Evolutionary conservation across 768 basidiomycete species (phyloP).

Genomic region (Auricularia cornea): DNA sequence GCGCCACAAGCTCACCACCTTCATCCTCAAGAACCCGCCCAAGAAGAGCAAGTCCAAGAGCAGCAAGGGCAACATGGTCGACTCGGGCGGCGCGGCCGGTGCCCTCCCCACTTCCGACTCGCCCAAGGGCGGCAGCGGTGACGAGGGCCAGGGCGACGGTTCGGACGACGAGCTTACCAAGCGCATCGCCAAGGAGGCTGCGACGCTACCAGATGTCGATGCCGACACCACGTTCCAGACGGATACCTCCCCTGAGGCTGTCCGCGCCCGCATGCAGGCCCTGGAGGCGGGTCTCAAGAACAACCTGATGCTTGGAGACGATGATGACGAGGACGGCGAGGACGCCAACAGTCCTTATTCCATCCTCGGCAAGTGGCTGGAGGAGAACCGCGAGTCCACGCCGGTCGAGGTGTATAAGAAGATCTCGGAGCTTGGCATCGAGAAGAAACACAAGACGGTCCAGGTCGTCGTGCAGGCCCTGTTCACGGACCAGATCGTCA

Average conservation of each 20-base stretch:
- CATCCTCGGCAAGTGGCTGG: constrained; percentile 76
- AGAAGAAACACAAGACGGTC: constrained; percentile 89
- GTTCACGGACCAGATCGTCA: constrained; percentile 65
- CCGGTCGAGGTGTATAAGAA: constrained; percentile 75
- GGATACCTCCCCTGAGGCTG: constrained; percentile 86
- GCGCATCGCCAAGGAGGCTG: constrained; percentile 88
- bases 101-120: constrained; percentile 26
- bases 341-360: constrained; percentile 80
- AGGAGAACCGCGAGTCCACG: constrained; percentile 54
- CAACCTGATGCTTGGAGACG: constrained; percentile 57
- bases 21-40: constrained; percentile 96
- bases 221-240: constrained; percentile 75
- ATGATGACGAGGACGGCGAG: constrained; percentile 68
- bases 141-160: constrained; percentile 27
- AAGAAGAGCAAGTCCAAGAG: constrained; percentile 62
- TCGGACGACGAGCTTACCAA: constrained; percentile 83
- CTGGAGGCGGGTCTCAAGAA: constrained; percentile 50
- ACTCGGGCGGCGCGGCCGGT: constrained; percentile 42
- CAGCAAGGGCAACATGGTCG: constrained; percentile 41
- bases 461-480: constrained; percentile 76
- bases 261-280: constrained; percentile 70
- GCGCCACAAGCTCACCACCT: constrained; percentile 93
- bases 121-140: constrained; percentile 19
- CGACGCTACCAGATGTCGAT: constrained; percentile 50
- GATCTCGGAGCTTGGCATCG: constrained; percentile 83